A percentile compares a stretch with the other conserved stretches of the same genome.
phyloP scores from a whole-genome alignment of 2,329 filamentous ascomycete genomes.

The Sphaceloma murrayae region DNA sequence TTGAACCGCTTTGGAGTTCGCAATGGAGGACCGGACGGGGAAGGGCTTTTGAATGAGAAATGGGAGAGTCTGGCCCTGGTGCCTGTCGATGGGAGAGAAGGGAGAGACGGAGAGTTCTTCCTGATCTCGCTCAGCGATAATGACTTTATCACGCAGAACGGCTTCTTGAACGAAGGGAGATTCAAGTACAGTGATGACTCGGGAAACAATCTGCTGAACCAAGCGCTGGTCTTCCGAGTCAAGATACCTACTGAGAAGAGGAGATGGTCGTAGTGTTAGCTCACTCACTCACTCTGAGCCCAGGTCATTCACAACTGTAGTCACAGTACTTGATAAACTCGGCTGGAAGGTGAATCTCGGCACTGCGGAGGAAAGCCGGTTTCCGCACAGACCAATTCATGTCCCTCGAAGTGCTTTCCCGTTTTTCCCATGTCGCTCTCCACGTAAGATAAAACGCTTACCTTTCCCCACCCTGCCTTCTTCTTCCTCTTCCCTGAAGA shows the following conservation, averaged over 20 bases:
- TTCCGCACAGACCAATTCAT: background rate
- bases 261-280: background rate
- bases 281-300: background rate
- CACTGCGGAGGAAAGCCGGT: background rate
- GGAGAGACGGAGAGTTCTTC: slow-evolving; percentile 52
- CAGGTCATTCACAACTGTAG: too few species aligned
- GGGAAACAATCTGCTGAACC: slow-evolving; percentile 51
- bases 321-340: too few species aligned
- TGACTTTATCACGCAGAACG: slow-evolving; percentile 66
- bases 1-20: slow-evolving; percentile 57
- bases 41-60: slow-evolving; percentile 59
- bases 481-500: background rate
- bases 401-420: background rate
- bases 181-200: slow-evolving; percentile 48
- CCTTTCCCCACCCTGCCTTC: background rate
- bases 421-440: slow-evolving; percentile 3
- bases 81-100: slow-evolving; percentile 38
- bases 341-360: too few species aligned
- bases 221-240: slow-evolving; percentile 55
- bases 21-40: slow-evolving; percentile 55
- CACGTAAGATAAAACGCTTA: background rate
- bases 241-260: slow-evolving; percentile 34
- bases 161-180: slow-evolving; percentile 49
- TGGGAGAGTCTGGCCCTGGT: slow-evolving; percentile 62
- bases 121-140: slow-evolving; percentile 61